A percentile compares a stretch with the other conserved stretches of the same genome.
phyloP scores from a whole-genome alignment of 2,329 filamentous ascomycete genomes.

The Cercospora zeae-maydis region DNA sequence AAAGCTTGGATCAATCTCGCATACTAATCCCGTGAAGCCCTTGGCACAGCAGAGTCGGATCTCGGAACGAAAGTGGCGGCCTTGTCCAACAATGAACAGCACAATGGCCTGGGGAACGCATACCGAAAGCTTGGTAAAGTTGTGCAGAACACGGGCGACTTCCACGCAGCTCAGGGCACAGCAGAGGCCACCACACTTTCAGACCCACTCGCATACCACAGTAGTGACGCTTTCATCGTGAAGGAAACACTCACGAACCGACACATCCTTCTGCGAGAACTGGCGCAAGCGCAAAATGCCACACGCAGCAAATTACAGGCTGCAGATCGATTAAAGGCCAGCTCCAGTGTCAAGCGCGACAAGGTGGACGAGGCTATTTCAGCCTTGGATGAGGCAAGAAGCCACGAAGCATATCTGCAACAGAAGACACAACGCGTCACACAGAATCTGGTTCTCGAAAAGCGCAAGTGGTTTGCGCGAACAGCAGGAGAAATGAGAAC shows the following conservation, averaged over 20 bases:
- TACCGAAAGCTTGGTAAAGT: constrained; percentile 94
- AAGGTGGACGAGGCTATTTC: constrained; percentile 98
- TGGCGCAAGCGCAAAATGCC: constrained; percentile 82
- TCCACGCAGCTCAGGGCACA: constrained; percentile 92
- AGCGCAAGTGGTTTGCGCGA: constrained; percentile 83
- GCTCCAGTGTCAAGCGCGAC: constrained; percentile 80
- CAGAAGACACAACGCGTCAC: constrained; percentile 89
- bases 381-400: constrained; percentile 80
- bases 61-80: constrained; percentile 84
- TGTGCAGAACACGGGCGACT: constrained; percentile 90
- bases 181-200: constrained; percentile 92
- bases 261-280: constrained; percentile 90
- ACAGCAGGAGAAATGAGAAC: constrained; percentile 79
- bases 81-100: constrained; percentile 86
- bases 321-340: constrained; percentile 82
- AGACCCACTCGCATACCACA: constrained; percentile 92
- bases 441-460: constrained; percentile 80
- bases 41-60: constrained; percentile 88
- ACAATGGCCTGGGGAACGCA: constrained; percentile 80
- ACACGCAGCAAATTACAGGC: constrained; percentile 79
- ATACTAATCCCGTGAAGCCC: constrained; percentile 56
- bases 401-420: constrained; percentile 73
- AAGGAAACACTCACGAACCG: constrained; percentile 98
- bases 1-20: background rate
- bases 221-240: constrained; percentile 91